A percentile compares a stretch with the other conserved stretches of the same genome.
phyloP scores from a whole-genome alignment of 495 filamentous ascomycete species.

The Xylona heveae region DNA sequence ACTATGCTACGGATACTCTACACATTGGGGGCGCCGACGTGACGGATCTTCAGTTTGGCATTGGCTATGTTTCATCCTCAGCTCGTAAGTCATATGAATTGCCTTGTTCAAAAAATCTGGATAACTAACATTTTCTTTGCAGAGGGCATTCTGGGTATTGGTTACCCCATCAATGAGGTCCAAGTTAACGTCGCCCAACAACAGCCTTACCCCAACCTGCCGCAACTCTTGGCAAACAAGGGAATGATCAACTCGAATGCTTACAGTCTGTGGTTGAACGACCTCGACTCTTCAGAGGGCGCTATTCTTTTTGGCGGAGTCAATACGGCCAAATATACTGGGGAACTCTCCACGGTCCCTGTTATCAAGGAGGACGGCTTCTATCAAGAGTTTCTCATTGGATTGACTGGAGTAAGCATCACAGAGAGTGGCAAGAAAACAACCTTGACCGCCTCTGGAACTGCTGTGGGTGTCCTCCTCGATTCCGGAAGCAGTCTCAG shows the following conservation, averaged over 20 bases:
- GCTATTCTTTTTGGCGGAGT: slow-evolving; percentile 85
- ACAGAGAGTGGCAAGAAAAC: slow-evolving; percentile 20
- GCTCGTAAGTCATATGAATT: slow-evolving; percentile 1
- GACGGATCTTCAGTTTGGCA: slow-evolving; percentile 57
- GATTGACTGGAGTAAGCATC: slow-evolving; percentile 40
- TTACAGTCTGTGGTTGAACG: slow-evolving; percentile 80
- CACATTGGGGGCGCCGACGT: slow-evolving; percentile 40
- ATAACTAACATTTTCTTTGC: too few relatives aligned
- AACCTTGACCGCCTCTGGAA: slow-evolving; percentile 23
- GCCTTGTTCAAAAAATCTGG: too few relatives aligned
- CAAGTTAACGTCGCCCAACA: slow-evolving; percentile 39
- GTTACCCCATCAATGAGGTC: slow-evolving; percentile 69
- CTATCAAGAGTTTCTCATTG: slow-evolving; percentile 65
- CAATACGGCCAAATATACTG: slow-evolving; percentile 58
- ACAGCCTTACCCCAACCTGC: slow-evolving; percentile 55
- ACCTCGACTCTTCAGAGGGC: slow-evolving; percentile 44
- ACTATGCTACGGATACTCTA: slow-evolving; percentile 68
- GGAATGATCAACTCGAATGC: slow-evolving; percentile 58
- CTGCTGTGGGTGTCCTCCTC: slow-evolving; percentile 51
- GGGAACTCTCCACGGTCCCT: slow-evolving; percentile 52
- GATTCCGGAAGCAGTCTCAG: slow-evolving; percentile 85
- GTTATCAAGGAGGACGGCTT: slow-evolving; percentile 30
- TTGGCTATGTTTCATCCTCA: slow-evolving; percentile 57
- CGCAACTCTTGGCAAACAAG: slow-evolving; percentile 45
- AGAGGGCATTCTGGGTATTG: slow-evolving; percentile 79